Evolutionary conservation across 495 filamentous ascomycete genomes (phyloP), one percentile per base, ranked within the genome.

Genomic region (Lophiotrema nucula): DNA sequence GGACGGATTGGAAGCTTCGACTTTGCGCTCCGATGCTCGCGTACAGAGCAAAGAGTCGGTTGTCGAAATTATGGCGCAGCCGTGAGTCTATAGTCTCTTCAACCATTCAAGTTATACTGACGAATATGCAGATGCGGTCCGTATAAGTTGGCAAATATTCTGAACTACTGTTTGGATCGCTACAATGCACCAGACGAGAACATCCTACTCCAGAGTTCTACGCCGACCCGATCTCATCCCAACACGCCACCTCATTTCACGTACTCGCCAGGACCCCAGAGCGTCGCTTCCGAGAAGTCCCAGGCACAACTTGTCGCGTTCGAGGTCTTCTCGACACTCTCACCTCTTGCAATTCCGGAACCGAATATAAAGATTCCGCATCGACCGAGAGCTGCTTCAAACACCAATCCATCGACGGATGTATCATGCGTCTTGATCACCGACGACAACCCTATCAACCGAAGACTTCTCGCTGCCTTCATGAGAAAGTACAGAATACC

Each of bases 361-460:
- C n/a, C n/a, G n/a, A n/a, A n/a, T n/a, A n/a, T n/a, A n/a, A n/a
- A n/a, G n/a, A n/a, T n/a, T n/a, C n/a, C n/a, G n/a, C n/a, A n/a
- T n/a, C n/a, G n/a, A n/a, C n/a, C n/a, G n/a, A n/a, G n/a, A n/a
- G n/a, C n/a, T n/a, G n/a, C n/a, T n/a, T n/a, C n/a, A n/a, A n/a
- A n/a, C n/a, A n/a, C n/a, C n/a, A n/a, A n/a, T n/a, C n/a, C n/a
- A n/a, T n/a, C 31, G 31, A 35, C 8, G 15, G 15, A 35, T 35
- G 8, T 15, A 15, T 38, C 18, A 37, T 44, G 23, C 22, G 47
- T 41, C 43, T 65, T 65, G 23, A 55, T 65, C 4, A 51, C 42
- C 2, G 62, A 65, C 16, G 62, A 65, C 44, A 65, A 65, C 26
- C 15, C 62, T 6, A 49, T 65, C 22, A 65, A 65, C 35, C 56